Evolutionary conservation across 1,139 yeast genomes (phyloP), one percentile per base, ranked within the genome.

Genomic region (Zygosaccharomyces sapae): DNA sequence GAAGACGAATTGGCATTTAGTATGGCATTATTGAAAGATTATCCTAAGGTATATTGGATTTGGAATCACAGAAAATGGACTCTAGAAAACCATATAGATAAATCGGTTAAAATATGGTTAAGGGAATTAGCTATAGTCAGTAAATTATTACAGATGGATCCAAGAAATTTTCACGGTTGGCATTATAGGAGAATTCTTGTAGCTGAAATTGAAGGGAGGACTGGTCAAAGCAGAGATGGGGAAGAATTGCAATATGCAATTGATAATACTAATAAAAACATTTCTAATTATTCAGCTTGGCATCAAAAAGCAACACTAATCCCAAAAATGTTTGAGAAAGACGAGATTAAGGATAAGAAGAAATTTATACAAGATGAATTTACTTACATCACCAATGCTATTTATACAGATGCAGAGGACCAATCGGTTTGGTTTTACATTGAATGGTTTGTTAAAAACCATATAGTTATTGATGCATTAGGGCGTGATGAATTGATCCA

Each of bases 31-130:
- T 69, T 92, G 58, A 78, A 77, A 49, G 67, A 74, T 49, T 83
- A 69, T 55, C 98, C 99, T 1, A 92, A 92, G 64, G 86, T 90
- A 34, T 92, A 92, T 64, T 90, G 97, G 96, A 83, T 92, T 16
- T 92, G 97, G 97, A 86, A 84, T 59, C 97, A 92, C 65, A 74
- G 99, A 29, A 70, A 78, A 18, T 92, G 98, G 98, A 77, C 87
- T 45, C 68, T 92, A 36, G 73, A 76, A 46, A 71, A 74, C 50
- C 70, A 80, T 42, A 81, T 83, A 4, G 59, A 62, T 0, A 75
- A 78, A 3, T 51, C 57, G 2, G 41, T 48, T 3, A 47, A 46
- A 12, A 70, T 83, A 47, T 89, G 95, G 95, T 63, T 72, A 10
- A 68, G 66, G 41, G 98, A 92, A 61, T 68, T 92, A 56, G 74